These are phyloP conservation scores for Discostella pseudostelligera DNA, from an alignment of 108 stramenopile species.

Conservation along the genomic window DNA sequence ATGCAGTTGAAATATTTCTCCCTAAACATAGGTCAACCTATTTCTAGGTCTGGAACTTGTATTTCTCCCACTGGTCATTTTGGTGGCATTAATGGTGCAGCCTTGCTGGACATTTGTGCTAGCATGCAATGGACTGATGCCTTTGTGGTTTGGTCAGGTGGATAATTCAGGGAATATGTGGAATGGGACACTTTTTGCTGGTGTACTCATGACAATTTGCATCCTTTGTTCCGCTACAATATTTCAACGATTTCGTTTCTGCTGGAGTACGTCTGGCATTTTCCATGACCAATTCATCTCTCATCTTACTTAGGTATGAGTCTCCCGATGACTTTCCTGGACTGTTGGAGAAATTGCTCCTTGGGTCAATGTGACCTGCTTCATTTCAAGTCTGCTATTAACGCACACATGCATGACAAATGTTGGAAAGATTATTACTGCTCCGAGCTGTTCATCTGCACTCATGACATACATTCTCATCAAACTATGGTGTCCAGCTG, in stretches of 20 bases:
- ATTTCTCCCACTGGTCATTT: conserved; percentile 63
- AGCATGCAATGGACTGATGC: conserved; percentile 56
- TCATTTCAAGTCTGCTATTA: conserved; percentile 12
- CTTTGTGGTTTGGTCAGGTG: conserved; percentile 43
- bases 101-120: conserved; percentile 55
- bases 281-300: conserved; percentile 28
- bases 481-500: conserved; percentile 1
- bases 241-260: conserved; percentile 53
- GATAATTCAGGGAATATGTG: conserved; percentile 49
- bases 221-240: conserved; percentile 45
- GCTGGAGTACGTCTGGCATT: conserved; percentile 47
- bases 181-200: conserved; percentile 47
- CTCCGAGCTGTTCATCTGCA: not conserved
- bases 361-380: conserved; percentile 9
- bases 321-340: conserved; percentile 12
- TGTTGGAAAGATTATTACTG: not conserved
- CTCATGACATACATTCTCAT: not conserved
- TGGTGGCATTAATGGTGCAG: conserved; percentile 58
- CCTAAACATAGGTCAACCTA: no score
- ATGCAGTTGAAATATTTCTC: no score
- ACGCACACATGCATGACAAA: not conserved
- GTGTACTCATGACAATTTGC: conserved; percentile 46
- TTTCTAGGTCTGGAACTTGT: conserved; percentile 29
- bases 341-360: conserved; percentile 20
- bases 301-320: conserved; percentile 21